phyloP scores from a whole-genome alignment of 83 land plant genomes.

The Picea abies region DNA sequence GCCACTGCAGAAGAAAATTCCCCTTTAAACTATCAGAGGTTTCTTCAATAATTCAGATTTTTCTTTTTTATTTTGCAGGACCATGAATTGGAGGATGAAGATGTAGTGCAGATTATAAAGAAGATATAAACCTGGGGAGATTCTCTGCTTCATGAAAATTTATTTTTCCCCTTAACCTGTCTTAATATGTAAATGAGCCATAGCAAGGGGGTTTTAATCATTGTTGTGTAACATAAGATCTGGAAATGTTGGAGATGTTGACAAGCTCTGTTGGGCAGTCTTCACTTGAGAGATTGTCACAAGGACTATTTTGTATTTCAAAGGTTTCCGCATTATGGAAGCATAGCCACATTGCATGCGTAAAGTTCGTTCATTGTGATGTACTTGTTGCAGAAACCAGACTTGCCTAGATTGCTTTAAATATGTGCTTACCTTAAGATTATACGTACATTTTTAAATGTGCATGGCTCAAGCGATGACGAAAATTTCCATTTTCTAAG shows the following conservation, averaged over 20 bases:
- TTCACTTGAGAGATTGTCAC: neutral
- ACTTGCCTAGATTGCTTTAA: too few species aligned
- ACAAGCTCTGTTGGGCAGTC: neutral
- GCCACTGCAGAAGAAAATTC: neutral
- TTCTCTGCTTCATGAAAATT: neutral
- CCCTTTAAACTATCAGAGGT: neutral
- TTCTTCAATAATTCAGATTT: neutral
- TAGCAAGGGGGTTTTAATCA: neutral
- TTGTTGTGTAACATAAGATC: neutral
- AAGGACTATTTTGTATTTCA: neutral
- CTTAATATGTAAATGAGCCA: neutral
- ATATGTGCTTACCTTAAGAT: too few species aligned
- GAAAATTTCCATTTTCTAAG: too few species aligned
- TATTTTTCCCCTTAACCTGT: too few species aligned
- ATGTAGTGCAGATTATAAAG: constrained; percentile 90
- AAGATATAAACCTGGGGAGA: constrained; percentile 37
- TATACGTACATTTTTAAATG: too few species aligned
- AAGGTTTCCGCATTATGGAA: too few species aligned
- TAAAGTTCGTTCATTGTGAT: too few species aligned
- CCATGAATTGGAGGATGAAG: constrained; percentile 82
- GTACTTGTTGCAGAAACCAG: too few species aligned
- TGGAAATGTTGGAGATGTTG: neutral
- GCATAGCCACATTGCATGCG: too few species aligned
- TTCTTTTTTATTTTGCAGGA: constrained; percentile 38
- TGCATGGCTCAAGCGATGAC: too few species aligned